Conservation (phyloP, 2,329 filamentous ascomycete species). For the Botrytis aclada region DNA sequence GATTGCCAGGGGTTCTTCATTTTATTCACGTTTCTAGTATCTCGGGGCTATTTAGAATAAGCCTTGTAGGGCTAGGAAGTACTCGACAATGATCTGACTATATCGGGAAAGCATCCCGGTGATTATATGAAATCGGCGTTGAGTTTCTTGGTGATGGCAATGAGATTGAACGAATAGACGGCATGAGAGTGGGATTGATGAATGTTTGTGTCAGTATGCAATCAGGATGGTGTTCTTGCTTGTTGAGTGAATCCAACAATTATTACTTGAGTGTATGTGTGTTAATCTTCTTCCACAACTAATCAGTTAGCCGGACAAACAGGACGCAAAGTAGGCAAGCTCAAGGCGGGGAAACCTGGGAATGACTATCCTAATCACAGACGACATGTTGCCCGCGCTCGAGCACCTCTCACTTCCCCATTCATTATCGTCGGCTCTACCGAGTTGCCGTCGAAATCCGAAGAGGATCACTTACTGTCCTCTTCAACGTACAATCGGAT, state of each 20-base stretch:
- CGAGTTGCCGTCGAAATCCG: background rate
- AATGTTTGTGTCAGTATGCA: background rate
- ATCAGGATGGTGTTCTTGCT: background rate
- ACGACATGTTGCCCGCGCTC: background rate
- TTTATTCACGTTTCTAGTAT: background rate
- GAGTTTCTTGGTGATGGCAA: background rate
- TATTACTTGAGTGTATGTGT: background rate
- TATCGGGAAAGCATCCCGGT: background rate
- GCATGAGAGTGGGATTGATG: background rate
- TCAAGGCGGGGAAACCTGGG: background rate
- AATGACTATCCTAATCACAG: background rate
- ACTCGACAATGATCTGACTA: background rate
- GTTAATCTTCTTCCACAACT: background rate
- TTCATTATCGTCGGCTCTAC: background rate
- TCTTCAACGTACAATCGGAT: background rate
- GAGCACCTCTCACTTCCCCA: background rate
- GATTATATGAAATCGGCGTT: background rate
- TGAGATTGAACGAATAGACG: background rate
- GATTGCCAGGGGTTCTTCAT: background rate
- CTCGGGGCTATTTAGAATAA: background rate
- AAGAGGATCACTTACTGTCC: background rate
- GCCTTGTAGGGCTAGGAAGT: slow-evolving; percentile 3
- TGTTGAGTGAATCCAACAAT: background rate
- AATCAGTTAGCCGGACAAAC: background rate
- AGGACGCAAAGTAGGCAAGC: background rate